Conservation (phyloP, 2,329 filamentous ascomycete species). For the Epichloe aotearoae region DNA sequence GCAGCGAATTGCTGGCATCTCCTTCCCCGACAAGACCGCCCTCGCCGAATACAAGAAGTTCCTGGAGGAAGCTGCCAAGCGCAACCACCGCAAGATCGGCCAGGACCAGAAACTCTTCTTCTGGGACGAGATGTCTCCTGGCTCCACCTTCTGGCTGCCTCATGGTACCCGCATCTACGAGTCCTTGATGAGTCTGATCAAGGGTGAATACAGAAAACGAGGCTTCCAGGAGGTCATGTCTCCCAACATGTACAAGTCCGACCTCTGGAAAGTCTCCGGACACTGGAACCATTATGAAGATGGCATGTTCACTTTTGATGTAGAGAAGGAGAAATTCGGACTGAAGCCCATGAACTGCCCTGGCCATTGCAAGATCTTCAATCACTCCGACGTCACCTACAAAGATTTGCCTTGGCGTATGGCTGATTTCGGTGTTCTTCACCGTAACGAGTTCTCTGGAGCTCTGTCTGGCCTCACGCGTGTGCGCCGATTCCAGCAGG, state of each 20-base stretch:
- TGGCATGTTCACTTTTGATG: conserved; percentile 68
- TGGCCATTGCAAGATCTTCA: conserved; percentile 81
- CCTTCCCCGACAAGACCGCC: conserved; percentile 88
- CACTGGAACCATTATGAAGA: conserved; percentile 82
- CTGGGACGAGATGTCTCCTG: conserved; percentile 88
- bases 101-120: conserved; percentile 96
- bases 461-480: conserved; percentile 82
- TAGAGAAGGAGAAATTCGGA: conserved; percentile 60
- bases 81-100: conserved; percentile 87
- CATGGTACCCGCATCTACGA: conserved; percentile 93
- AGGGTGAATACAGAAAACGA: conserved; percentile 81
- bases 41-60: conserved; percentile 91
- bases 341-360: conserved; percentile 99
- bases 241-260: conserved; percentile 86
- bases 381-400: conserved; percentile 72
- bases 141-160: conserved; percentile 82
- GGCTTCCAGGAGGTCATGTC: conserved; percentile 92
- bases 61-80: conserved; percentile 93
- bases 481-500: conserved; percentile 88
- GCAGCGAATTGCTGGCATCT: conserved; percentile 92
- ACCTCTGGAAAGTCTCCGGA: conserved; percentile 87
- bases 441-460: conserved; percentile 90
- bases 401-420: conserved; percentile 76
- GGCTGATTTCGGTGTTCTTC: conserved; percentile 90
- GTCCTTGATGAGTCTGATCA: conserved; percentile 66